These are phyloP conservation scores for Rhodomyrtus tomentosa DNA, from an alignment of 345 rosid species.

Conservation along the genomic window DNA sequence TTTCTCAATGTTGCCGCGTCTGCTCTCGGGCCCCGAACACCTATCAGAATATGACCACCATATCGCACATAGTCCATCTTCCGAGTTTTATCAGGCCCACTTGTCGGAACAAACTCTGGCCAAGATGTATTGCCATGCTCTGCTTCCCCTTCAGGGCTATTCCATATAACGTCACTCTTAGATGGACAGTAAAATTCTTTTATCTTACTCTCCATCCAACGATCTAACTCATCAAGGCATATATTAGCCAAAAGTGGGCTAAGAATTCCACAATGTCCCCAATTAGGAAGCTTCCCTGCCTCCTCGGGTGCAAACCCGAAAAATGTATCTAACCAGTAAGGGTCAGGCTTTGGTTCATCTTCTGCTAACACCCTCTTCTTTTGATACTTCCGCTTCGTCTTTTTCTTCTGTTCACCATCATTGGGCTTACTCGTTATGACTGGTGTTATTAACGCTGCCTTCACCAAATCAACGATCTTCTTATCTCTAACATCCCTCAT, in stretches of 20 bases:
- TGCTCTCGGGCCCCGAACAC: slow-evolving; percentile 87
- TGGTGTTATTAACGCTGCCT: slow-evolving; percentile 68
- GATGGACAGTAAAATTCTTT: slow-evolving; percentile 88
- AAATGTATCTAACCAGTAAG: slow-evolving; percentile 93
- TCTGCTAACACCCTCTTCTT: slow-evolving; percentile 91
- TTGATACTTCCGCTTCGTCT: slow-evolving; percentile 79
- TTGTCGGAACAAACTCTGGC: slow-evolving; percentile 99
- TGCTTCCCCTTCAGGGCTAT: slow-evolving; percentile 79
- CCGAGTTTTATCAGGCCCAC: slow-evolving; percentile 94
- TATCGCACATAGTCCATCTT: slow-evolving; percentile 80
- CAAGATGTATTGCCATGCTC: slow-evolving; percentile 96
- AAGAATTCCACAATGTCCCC: slow-evolving; percentile 97
- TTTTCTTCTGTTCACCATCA: slow-evolving; percentile 57
- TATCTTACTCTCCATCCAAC: slow-evolving; percentile 76
- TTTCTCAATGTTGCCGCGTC: slow-evolving; percentile 92
- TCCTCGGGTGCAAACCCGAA: slow-evolving; percentile 97
- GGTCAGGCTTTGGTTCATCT: slow-evolving; percentile 98
- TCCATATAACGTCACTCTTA: slow-evolving; percentile 94
- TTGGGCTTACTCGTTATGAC: slow-evolving; percentile 51
- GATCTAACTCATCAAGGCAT: slow-evolving; percentile 87
- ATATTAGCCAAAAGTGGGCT: slow-evolving; percentile 85
- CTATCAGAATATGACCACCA: slow-evolving; percentile 91
- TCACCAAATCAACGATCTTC: slow-evolving; percentile 83
- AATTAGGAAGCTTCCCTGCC: slow-evolving; percentile 75
- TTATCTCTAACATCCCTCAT: slow-evolving; percentile 95